Base-by-base conservation (phyloP, 2,329 filamentous ascomycete genomes). In the Ascochyta viciae-villosae region DNA sequence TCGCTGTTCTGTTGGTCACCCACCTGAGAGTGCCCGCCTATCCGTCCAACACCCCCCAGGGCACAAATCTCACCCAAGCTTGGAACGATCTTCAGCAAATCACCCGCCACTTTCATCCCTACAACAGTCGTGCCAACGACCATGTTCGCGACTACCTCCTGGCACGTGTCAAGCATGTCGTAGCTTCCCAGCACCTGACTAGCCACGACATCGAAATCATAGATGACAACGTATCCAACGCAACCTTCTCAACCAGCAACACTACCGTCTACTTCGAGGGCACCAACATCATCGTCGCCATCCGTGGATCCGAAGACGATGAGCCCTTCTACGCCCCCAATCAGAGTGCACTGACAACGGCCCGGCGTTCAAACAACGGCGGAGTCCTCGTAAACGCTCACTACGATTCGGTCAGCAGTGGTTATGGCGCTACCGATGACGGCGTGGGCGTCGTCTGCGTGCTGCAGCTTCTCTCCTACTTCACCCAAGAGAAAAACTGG, bases 311-410 rank as follows among this genome's bases (percentile, higher is more conserved):
- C 34, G 85, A 92, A 48, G 91, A 88, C 24, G 79, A 84, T 27
- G 87, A 87, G 8, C 82, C 86, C 39, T 96, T 91, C 89, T 56
- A 42, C 24, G 38, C 42, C 4, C 16, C 42, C 31, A 96, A 89
- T 90, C 81, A 60, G 82, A 31, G 74, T 73, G 38, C 47, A 13
- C 27, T 16, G 24, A 40, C 71, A 64, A 33, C 75, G 76, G 34
- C 75, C 74, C 67, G 58, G 57, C 74, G 61, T 38, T 82, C 58
- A 83, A 84, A 64, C 8, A 85, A 86, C 58, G 89, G 90, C 16
- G 91, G 92, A 29, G 92, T 96, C 16, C 83, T 99, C 40, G 90
- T 98, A 64, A 98, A 97, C 74, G 93, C 94, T 16, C 95, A 98
- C 73, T 96, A 95, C 71, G 95, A 96, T 77, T 93, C 90, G 54